These are phyloP conservation scores for Cutaneotrichosporon sp. DNA, from an alignment of 1,284 basidiomycete species.

Conservation along the genomic window DNA sequence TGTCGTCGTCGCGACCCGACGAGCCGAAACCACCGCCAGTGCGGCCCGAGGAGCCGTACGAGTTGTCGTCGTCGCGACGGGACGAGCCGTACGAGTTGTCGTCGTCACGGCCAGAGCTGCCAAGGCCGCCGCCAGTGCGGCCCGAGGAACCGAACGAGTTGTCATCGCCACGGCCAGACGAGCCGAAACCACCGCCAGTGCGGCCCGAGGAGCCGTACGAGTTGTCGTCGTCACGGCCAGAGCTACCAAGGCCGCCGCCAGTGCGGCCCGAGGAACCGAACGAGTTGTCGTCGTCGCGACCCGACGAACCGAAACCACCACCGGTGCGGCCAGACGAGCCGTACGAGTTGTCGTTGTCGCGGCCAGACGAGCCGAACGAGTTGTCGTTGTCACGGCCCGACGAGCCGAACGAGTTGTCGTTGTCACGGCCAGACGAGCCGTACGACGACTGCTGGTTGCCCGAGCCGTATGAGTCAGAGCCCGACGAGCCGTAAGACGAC, in stretches of 20 bases:
- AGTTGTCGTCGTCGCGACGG: conserved; percentile 2
- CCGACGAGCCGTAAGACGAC: background rate
- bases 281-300: conserved; percentile 5
- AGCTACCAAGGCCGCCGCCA: background rate
- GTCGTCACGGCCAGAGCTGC: background rate
- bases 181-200: background rate
- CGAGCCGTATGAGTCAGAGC: conserved; percentile 7
- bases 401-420: background rate
- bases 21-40: no score
- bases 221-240: conserved; percentile 5
- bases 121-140: conserved; percentile 1
- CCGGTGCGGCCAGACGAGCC: conserved; percentile 1
- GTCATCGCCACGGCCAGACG: no score
- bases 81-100: conserved; percentile 8
- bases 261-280: conserved; percentile 8
- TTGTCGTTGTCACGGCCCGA: conserved; percentile 2
- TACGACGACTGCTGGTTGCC: background rate
- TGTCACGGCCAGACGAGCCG: conserved; percentile 5
- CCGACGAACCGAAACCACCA: conserved; percentile 5
- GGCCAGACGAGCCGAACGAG: conserved; percentile 2
- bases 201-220: conserved; percentile 4
- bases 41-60: conserved; percentile 9
- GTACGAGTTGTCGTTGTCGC: conserved; percentile 1
- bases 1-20: background rate
- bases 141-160: conserved; percentile 6